Evolutionary conservation across 768 basidiomycete genomes (phyloP), one percentile per base, ranked within the genome.

Genomic region (Cyathus striatus): DNA sequence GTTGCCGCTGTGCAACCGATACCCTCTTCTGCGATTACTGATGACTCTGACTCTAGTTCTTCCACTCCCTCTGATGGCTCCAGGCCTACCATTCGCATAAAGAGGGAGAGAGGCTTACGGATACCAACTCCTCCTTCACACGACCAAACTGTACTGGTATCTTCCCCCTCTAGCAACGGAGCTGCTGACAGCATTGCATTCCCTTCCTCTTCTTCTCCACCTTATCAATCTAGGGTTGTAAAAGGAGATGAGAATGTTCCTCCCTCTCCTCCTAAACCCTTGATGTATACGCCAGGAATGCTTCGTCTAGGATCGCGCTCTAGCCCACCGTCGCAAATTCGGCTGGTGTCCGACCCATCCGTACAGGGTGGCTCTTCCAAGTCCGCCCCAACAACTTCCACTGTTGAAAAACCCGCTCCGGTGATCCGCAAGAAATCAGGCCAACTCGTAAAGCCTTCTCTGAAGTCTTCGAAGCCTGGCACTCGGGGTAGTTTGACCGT

Each of bases 401-500:
- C 50, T 34, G 49, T 62, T 9, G 45, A 49, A 27, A 57, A 58
- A 34, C 61, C 66, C 46, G 57, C 75, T 16, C 65, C 71, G 40
- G 67, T 86, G 41, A 69, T 90, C 24, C 81, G 92, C 47, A 97
- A 97, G 64, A 97, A 96, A 65, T 90, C 90, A 12, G 94, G 95
- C 26, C 89, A 96, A 64, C 81, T 89, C 4, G 80, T 98, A 56
- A 93, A 91, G 62, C 83, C 91, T 3, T 91, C 93, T 2, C 75
- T 97, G 50, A 98, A 96, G 66, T 69, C 78, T 10, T 72, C 81
- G 20, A 71, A 75, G 44, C 74, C 83, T 41, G n/a, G n/a, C n/a
- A 61, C 73, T 38, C 65, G 72, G 42, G 70, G 69, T 42, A 68
- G 66, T 38, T 61, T 85, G 12, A 69, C 76, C 2, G 72, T 85